Evolutionary conservation across 2,329 filamentous ascomycete genomes (phyloP).

Genomic region (Aspergillus chevalieri): DNA sequence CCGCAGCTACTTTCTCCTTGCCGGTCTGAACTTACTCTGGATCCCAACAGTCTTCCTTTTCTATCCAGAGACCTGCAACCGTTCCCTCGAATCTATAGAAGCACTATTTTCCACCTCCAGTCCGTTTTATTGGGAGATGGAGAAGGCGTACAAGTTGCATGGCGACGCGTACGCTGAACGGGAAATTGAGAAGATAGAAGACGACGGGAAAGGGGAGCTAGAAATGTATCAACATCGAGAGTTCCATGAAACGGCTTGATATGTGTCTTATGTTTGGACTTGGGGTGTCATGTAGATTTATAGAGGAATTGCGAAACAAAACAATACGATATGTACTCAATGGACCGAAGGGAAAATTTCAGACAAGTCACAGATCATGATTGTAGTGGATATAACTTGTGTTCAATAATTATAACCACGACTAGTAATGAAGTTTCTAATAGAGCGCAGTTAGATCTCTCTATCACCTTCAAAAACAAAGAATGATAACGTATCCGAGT

Average conservation of each 20-base stretch:
- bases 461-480: background rate
- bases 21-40: constrained; percentile 46
- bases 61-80: constrained; percentile 49
- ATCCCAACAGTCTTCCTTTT: constrained; percentile 48
- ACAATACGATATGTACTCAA: background rate
- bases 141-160: constrained; percentile 32
- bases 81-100: constrained; percentile 49
- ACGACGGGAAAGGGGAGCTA: background rate
- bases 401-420: background rate
- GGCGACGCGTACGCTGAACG: constrained; percentile 14
- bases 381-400: background rate
- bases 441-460: background rate
- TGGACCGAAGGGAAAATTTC: background rate
- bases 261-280: background rate
- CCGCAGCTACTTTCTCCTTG: constrained; percentile 49
- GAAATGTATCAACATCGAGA: background rate
- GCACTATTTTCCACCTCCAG: constrained; percentile 45
- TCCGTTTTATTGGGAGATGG: constrained; percentile 44
- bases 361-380: background rate
- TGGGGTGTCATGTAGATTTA: background rate
- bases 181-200: background rate
- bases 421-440: background rate
- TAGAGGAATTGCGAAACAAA: background rate
- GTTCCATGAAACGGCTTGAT: background rate
- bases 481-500: no score